Evolutionary conservation across 2,329 filamentous ascomycete genomes (phyloP), one percentile per base, ranked within the genome.

Genomic region (Cercospora sp.): DNA sequence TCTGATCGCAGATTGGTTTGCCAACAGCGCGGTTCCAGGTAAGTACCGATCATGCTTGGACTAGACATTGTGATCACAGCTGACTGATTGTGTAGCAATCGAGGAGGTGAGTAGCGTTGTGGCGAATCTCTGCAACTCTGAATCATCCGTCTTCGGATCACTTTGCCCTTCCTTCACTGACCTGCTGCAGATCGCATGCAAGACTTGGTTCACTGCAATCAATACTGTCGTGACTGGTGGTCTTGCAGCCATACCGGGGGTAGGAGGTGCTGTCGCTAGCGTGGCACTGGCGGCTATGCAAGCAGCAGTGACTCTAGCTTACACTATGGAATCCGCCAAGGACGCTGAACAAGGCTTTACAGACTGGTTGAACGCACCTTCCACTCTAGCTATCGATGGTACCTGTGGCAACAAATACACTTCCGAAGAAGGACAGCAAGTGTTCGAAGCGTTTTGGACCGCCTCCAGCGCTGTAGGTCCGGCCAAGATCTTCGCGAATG

Each of bases 331-430:
- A 7, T 9, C 26, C 9, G 10, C n/a, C 2, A 3, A 45, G 8
- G 58, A 37, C 16, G 34, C 34, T 43, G 58, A 8, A 18, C 9
- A 12, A 26, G 58, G n/a, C 2, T 61, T 40, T 18, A 37, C 26
- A 1, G 34, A 30, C 10, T 61, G 58, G 58, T 13, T 61, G 16
- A 24, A 45, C 9, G 58, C 30, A 9, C 58, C 58, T 13, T 43
- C 58, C 18, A 61, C 30, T 8, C 32, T 13, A 18, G n/a, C 18
- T 1, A 30, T 61, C 10, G 61, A 63, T 40, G 49, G 26, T 0
- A 26, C 18, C 13, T 63, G 61, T 55, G 61, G 61, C 13, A 55
- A 63, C 13, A 63, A 53, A 13, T 63, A 63, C 24, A 63, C 43
- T 5, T 24, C 40, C 3, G 30, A 32, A 34, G 61, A 63, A 21